These are phyloP conservation scores for Turritis glabra DNA, from an alignment of 345 rosid genomes.

Conservation along the genomic window DNA sequence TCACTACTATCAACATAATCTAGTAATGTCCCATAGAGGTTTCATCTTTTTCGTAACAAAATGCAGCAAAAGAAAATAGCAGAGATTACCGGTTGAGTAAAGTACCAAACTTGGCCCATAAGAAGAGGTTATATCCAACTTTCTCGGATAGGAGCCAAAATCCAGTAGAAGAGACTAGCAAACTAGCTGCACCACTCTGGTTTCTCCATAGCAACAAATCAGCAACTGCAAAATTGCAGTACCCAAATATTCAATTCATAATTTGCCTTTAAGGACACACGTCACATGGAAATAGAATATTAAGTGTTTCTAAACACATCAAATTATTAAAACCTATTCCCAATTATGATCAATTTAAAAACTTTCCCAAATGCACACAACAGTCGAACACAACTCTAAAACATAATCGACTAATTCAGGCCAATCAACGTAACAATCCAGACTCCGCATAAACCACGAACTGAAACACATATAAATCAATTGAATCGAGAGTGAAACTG, in stretches of 20 bases:
- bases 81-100: too few species aligned
- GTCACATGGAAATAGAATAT: not conserved
- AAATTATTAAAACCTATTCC: not conserved
- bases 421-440: too few species aligned
- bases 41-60: too few species aligned
- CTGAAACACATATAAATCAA: too few species aligned
- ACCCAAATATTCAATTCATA: not conserved
- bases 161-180: slow-evolving; percentile 55
- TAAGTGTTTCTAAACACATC: not conserved
- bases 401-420: not conserved
- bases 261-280: not conserved
- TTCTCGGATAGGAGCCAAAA: slow-evolving; percentile 78
- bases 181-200: slow-evolving; percentile 46
- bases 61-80: too few species aligned
- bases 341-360: not conserved
- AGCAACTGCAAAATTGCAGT: slow-evolving; percentile 51
- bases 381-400: not conserved
- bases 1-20: too few species aligned
- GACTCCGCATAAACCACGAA: too few species aligned
- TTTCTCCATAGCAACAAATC: slow-evolving; percentile 87
- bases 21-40: too few species aligned
- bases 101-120: too few species aligned
- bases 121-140: slow-evolving; percentile 75
- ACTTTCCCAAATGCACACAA: not conserved
- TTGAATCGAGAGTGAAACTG: too few species aligned